Conservation (phyloP, 306 rosid species). For the Trifolium subterraneum region DNA sequence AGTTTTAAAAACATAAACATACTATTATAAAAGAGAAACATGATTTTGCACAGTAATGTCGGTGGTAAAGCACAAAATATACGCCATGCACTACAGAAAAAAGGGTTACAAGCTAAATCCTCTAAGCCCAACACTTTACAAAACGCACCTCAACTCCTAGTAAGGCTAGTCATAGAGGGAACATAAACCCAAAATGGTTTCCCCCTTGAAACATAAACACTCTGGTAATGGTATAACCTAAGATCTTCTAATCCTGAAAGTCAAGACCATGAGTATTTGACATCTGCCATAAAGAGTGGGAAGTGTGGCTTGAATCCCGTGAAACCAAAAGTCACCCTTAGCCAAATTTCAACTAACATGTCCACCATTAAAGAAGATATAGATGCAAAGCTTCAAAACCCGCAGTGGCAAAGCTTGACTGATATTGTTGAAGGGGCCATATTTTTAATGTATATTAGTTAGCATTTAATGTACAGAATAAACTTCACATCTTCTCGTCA, state of each 20-base stretch:
- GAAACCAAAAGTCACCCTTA: neutral
- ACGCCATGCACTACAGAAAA: neutral
- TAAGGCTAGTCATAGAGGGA: neutral
- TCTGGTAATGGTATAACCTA: neutral
- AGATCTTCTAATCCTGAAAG: constrained; percentile 1
- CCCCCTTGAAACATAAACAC: neutral
- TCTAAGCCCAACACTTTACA: neutral
- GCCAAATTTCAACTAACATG: neutral
- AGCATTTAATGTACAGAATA: neutral
- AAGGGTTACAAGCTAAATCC: constrained; percentile 4
- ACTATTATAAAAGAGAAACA: neutral
- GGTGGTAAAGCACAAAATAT: neutral
- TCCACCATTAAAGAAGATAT: neutral
- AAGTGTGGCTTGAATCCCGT: neutral
- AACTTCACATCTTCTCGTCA: neutral
- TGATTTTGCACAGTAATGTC: neutral
- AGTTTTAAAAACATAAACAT: neutral
- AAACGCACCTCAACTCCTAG: neutral
- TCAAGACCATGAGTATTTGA: neutral
- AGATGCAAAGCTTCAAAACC: constrained; percentile 11
- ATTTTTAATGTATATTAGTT: neutral
- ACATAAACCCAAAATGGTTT: neutral
- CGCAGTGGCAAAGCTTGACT: neutral
- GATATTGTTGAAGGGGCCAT: neutral
- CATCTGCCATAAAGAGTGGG: neutral